Evolutionary conservation across 495 filamentous ascomycete genomes (phyloP).

Genomic region (Geopyxis carbonaria): DNA sequence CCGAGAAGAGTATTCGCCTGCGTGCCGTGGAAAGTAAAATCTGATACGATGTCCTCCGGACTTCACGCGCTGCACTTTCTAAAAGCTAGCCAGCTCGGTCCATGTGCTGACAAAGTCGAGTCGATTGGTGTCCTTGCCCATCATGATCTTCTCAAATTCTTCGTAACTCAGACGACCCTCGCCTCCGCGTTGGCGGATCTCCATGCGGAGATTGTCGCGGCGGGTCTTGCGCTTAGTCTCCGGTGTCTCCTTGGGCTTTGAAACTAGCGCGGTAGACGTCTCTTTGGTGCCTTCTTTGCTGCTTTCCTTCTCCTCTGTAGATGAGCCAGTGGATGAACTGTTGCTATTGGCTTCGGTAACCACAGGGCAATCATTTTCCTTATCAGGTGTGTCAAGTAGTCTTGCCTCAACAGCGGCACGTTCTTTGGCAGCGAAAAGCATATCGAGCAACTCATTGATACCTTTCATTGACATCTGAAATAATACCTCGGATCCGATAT

Average conservation of each 20-base stretch:
- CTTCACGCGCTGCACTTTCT: no score
- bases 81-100: slow-evolving; percentile 65
- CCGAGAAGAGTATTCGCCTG: no score
- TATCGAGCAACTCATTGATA: slow-evolving; percentile 78
- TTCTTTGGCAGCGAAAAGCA: slow-evolving; percentile 67
- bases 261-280: background rate
- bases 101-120: slow-evolving; percentile 66
- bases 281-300: slow-evolving; percentile 23
- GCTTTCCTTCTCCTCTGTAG: slow-evolving; percentile 25
- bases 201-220: slow-evolving; percentile 33
- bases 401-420: slow-evolving; percentile 53
- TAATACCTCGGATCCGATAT: slow-evolving; percentile 72
- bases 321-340: no score
- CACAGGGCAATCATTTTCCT: slow-evolving; percentile 11
- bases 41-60: no score
- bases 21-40: no score
- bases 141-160: slow-evolving; percentile 60
- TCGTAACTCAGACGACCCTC: slow-evolving; percentile 52
- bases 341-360: no score
- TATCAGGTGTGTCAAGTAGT: slow-evolving; percentile 31
- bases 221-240: slow-evolving; percentile 17
- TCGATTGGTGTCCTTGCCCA: slow-evolving; percentile 33
- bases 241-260: background rate
- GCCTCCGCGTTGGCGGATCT: slow-evolving; percentile 50
- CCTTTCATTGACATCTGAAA: slow-evolving; percentile 82